Evolutionary conservation across 2,329 filamentous ascomycete species (phyloP), one percentile per base, ranked within the genome.

Genomic region (Diaporthe capsici): DNA sequence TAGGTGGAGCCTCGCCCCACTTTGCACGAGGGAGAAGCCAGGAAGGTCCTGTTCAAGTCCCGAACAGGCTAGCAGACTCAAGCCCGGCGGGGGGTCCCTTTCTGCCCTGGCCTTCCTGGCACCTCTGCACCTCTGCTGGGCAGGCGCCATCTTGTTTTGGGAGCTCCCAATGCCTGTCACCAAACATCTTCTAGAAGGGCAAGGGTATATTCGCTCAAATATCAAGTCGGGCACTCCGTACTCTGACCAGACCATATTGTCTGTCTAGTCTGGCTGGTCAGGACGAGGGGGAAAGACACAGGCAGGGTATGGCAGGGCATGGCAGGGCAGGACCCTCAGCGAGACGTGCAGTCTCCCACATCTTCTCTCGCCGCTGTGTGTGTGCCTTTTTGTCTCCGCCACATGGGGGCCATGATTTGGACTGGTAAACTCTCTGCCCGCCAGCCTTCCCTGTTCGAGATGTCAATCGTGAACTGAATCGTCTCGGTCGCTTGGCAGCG

Each of bases 21-120:
- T 22, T 65, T 57, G 71, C 71, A 73, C 71, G 71, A 73, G 71
- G 71, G 58, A 73, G 71, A 25, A 55, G 71, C 60, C 58, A 73
- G 58, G 55, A 42, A 65, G 61, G 34, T 25, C 65, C 58, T 61
- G 58, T 55, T 55, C n/a, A 55, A 42, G 7, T 44, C 71, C 71
- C 37, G 55, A 73, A 63, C 47, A 42, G 71, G 71, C 51, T 73
- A 73, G 58, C 34, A 73, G 9, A 20, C 34, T 8, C 65, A 39
- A 68, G 47, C 31, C 65, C 13, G 22, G 65, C 65, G 47, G 65
- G 65, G 47, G 22, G 25, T 6, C 34, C 7, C 49, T 7, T 22
- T 70, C 47, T 55, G 65, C 65, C 34, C 65, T 70, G 49, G 34
- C 65, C 49, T 22, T 20, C 65, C 49, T 25, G 63, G 20, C 63